Evolutionary conservation across 2,329 filamentous ascomycete genomes (phyloP), one percentile per base, ranked within the genome.

Genomic region (Aspergillus pseudonomiae): DNA sequence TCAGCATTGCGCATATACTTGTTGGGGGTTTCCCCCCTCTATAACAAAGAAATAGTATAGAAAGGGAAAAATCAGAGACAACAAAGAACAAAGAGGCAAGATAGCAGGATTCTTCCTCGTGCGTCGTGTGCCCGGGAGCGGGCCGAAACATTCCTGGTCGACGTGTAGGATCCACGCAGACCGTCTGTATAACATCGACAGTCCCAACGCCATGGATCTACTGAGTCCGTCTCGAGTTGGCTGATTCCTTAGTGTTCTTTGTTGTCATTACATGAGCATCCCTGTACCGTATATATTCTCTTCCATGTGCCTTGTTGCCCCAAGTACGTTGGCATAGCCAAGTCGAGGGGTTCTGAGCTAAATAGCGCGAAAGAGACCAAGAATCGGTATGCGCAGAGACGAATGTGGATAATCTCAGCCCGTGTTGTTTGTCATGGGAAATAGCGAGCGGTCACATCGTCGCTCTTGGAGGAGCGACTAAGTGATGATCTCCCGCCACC

Each of bases 401-500:
- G 34, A 21, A 55, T 39, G 12, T 55, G 52, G 52, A 55, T 39
- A 39, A 39, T 12, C n/a, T 39, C 52, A 39, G 26, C 34, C 32
- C 21, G 50, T 46, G 41, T 57, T 30, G 7, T 32, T 26, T 39
- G 59, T 56, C 59, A 54, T 55, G 59, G 28, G 48, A 19, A 34
- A 55, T 26, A 41, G 14, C 11, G n/a, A 12, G 19, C 30, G 16
- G 50, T 53, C 50, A 53, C 10, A 16, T 54, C 14, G 30, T 59
- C 32, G 34, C 30, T 54, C 50, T 32, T 39, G 21, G 21, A 55
- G 26, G 41, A 45, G 54, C 57, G 39, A 43, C 66, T 69, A 70
- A 65, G 59, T 48, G 66, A 63, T 61, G 66, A 70, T 70, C 68
- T 69, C 64, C 67, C 67, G 65, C 59, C 59, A 48, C 28, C 43